Evolutionary conservation across 2,329 filamentous ascomycete genomes (phyloP).

Genomic region (Cercospora janseana): DNA sequence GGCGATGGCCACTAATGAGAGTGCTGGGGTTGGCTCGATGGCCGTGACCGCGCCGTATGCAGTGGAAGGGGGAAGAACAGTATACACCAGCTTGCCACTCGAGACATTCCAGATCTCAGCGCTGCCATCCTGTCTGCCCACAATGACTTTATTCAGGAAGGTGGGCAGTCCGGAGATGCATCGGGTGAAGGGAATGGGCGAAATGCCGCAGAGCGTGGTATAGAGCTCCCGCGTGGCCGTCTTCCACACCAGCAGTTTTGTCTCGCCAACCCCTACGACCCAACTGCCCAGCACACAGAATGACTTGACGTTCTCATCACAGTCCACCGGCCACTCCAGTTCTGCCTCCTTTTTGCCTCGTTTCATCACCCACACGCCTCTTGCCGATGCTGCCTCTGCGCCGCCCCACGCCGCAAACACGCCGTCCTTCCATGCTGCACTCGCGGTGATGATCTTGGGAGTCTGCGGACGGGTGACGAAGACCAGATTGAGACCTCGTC

Average conservation of each 20-base stretch:
- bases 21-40: slow-evolving; percentile 75
- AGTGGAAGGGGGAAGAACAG: slow-evolving; percentile 72
- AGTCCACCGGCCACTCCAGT: slow-evolving; percentile 64
- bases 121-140: slow-evolving; percentile 80
- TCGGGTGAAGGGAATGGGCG: slow-evolving; percentile 65
- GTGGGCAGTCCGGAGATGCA: slow-evolving; percentile 87
- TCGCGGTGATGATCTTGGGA: slow-evolving; percentile 80
- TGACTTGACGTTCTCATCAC: slow-evolving; percentile 69
- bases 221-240: slow-evolving; percentile 81
- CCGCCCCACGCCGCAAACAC: slow-evolving; percentile 89
- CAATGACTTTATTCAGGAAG: slow-evolving; percentile 92
- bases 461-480: slow-evolving; percentile 93
- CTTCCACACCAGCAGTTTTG: slow-evolving; percentile 86
- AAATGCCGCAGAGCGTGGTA: slow-evolving; percentile 68
- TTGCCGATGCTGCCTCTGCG: slow-evolving; percentile 48
- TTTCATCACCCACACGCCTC: slow-evolving; percentile 88
- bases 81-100: slow-evolving; percentile 86
- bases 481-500: slow-evolving; percentile 82
- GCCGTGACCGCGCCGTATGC: slow-evolving; percentile 81
- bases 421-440: slow-evolving; percentile 79
- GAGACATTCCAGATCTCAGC: slow-evolving; percentile 98
- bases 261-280: slow-evolving; percentile 76
- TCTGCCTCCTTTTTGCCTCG: slow-evolving; percentile 80
- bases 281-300: slow-evolving; percentile 85
- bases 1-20: slow-evolving; percentile 84